phyloP scores from a whole-genome alignment of 768 basidiomycete genomes.

The Rhizopogon vinicolor region DNA sequence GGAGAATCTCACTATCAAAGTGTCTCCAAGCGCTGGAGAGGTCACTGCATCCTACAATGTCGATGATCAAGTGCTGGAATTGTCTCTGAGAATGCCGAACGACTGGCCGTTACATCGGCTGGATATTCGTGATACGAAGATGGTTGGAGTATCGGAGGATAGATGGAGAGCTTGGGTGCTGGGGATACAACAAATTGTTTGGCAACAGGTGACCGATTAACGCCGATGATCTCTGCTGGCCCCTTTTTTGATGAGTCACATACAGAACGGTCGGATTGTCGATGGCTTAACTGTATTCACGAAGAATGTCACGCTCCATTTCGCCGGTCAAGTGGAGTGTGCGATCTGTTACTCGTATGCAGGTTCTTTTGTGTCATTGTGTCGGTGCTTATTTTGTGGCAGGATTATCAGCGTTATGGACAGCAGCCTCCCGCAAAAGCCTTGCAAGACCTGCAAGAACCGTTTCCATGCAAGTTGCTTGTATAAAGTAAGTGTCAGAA shows the following conservation, averaged over 20 bases:
- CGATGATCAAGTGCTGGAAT: conserved; percentile 92
- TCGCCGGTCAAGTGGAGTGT: conserved; percentile 94
- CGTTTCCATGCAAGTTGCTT: conserved; percentile 89
- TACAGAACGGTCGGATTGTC: conserved; percentile 82
- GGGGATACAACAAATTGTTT: conserved; percentile 86
- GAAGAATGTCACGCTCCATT: conserved; percentile 89
- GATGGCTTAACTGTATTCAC: conserved; percentile 90
- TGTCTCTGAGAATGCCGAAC: conserved; percentile 75
- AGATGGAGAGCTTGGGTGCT: conserved; percentile 94
- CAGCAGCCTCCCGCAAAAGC: conserved; percentile 80
- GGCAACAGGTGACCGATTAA: conserved; percentile 63
- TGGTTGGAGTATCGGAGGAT: conserved; percentile 84
- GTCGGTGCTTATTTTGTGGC: conserved; percentile 2
- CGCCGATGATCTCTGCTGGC: neutral
- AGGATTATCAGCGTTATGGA: conserved; percentile 93
- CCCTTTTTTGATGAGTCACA: neutral
- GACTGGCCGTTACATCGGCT: conserved; percentile 91
- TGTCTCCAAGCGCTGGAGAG: conserved; percentile 69
- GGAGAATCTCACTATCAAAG: conserved; percentile 78
- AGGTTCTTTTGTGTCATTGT: neutral
- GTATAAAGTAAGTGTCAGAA: conserved; percentile 60
- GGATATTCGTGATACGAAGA: conserved; percentile 80
- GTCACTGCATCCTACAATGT: conserved; percentile 81
- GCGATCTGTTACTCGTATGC: conserved; percentile 92
- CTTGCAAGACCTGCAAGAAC: conserved; percentile 93